Conservation (phyloP, 352 stramenopile species). For the Phytophthora europaea region DNA sequence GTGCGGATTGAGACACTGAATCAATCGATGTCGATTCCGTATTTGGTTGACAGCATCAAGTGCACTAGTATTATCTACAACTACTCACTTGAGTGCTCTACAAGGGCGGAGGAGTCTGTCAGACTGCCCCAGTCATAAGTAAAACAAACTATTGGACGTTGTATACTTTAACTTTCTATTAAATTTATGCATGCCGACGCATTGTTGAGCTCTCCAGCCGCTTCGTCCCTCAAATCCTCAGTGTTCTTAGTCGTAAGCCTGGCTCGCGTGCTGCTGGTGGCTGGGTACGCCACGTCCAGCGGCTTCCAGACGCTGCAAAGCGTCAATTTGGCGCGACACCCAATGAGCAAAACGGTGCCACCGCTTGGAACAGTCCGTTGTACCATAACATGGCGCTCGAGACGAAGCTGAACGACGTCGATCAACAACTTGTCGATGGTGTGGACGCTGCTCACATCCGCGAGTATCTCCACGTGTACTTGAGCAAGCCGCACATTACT, state of each 20-base stretch:
- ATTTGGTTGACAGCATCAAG: too few species aligned
- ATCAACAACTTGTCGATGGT: slow-evolving; percentile 43
- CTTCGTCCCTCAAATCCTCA: slow-evolving; percentile 6
- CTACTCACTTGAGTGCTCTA: too few species aligned
- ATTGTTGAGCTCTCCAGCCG: not conserved
- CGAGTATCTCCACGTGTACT: slow-evolving; percentile 60
- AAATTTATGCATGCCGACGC: slow-evolving; percentile 2
- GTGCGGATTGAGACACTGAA: too few species aligned
- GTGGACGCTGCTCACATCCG: slow-evolving; percentile 42
- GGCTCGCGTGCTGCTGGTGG: slow-evolving; percentile 43
- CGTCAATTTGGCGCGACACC: slow-evolving; percentile 5
- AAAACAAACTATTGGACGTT: too few species aligned
- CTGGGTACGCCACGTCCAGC: slow-evolving; percentile 14
- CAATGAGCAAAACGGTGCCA: not conserved
- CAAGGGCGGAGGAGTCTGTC: too few species aligned
- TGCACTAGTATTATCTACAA: too few species aligned
- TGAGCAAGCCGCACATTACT: slow-evolving; percentile 51
- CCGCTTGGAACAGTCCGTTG: not conserved
- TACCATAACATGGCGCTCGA: slow-evolving; percentile 29
- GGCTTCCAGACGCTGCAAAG: slow-evolving; percentile 21
- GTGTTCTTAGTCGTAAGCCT: slow-evolving; percentile 36
- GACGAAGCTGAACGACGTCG: slow-evolving; percentile 24
- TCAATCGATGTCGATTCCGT: too few species aligned
- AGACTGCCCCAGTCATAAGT: too few species aligned
- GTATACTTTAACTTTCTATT: too few species aligned